Evolutionary conservation across 306 rosid genomes (phyloP), one percentile per base, ranked within the genome.

Genomic region (Quercus agrifolia): DNA sequence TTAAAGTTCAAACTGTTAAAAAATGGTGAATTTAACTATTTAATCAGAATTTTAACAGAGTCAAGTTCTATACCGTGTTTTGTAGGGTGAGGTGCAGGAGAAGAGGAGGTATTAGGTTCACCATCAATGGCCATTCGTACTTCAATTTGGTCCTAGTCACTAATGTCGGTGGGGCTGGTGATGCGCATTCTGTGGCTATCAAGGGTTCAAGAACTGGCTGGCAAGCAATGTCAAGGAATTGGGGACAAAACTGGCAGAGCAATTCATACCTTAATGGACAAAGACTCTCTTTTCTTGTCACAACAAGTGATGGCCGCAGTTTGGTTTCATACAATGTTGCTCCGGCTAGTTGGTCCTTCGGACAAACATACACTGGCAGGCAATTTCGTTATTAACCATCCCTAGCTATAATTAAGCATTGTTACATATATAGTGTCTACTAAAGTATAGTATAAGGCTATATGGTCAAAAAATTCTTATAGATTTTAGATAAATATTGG

Each of bases 211-310:
- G 93, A 62, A 81, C 86, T 33, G 77, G 93, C 56, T 92, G 94
- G 97, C 92, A 85, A 78, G 44, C 88, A 57, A 89, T 92, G 93
- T 92, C 97, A 49, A 84, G 97, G 49, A 92, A 92, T 19, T 92
- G 97, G 97, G 97, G 97, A 1, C 94, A 92, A 80, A 92, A 92
- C 64, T 92, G 97, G 97, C 92, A 90, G 79, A 92, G 97, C 84
- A 90, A 92, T 58, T 85, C 91, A 38, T 85, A 88, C 76, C 79
- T 90, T 19, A 87, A 84, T 78, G 97, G 93, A 58, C 94, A 92
- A 70, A 87, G 90, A 75, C 92, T 92, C 56, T 90, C 97, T n/a
- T 92, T 90, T 79, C 30, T 82, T 19, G 93, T 92, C 82, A 90
- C 92, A 27, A 73, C 97, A 70, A 74, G 95, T 72, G 86, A 92